A percentile compares a stretch with the other conserved stretches of the same genome.
Evolutionary conservation across 208 protist species (phyloP).

Genomic region (Leishmania martiniquensis): DNA sequence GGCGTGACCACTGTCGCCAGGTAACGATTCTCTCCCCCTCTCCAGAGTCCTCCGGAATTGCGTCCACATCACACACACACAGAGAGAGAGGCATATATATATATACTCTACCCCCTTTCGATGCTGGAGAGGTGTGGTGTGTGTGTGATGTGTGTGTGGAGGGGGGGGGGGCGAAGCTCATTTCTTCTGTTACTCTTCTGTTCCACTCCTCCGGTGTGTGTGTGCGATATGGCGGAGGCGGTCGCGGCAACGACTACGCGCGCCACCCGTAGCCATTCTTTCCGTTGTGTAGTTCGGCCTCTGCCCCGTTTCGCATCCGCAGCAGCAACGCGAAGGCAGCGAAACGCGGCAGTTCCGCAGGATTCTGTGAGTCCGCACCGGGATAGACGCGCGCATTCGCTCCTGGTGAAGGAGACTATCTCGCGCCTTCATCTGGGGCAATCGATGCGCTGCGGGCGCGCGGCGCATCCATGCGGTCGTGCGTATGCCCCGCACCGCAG

Average conservation of each 20-base stretch:
- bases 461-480: background rate
- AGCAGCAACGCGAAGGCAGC: background rate
- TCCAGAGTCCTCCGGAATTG: background rate
- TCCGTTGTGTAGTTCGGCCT: background rate
- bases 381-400: background rate
- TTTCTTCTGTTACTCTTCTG: too few species aligned
- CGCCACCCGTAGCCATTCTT: background rate
- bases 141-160: background rate
- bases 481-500: background rate
- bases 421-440: background rate
- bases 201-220: background rate
- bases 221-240: background rate
- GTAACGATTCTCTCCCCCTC: background rate
- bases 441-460: background rate
- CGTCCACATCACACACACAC: too few species aligned
- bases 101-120: too few species aligned
- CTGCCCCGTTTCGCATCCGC: background rate
- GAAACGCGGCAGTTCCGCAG: background rate
- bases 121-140: background rate
- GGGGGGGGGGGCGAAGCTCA: background rate
- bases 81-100: too few species aligned
- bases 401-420: background rate
- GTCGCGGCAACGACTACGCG: too few species aligned
- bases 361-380: background rate
- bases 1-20: background rate